phyloP scores from a whole-genome alignment of 345 rosid genomes.

The Melastoma malabathricum region DNA sequence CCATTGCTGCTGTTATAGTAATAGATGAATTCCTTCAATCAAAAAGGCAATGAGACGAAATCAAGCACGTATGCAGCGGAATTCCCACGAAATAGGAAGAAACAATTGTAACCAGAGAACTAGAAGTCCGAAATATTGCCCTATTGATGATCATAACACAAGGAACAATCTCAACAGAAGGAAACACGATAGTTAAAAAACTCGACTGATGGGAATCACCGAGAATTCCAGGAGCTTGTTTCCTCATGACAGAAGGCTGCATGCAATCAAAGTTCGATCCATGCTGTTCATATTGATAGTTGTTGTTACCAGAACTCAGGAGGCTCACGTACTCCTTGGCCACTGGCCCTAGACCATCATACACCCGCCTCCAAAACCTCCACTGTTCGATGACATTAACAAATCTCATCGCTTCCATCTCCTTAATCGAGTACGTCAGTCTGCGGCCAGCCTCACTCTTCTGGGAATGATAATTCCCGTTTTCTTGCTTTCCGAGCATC shows the following conservation, averaged over 20 bases:
- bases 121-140: too few relatives aligned
- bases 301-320: conserved; percentile 14
- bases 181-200: not conserved
- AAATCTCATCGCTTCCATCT: conserved; percentile 61
- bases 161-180: not conserved
- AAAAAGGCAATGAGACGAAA: too few relatives aligned
- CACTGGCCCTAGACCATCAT: conserved; percentile 38
- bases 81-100: too few relatives aligned
- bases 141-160: too few relatives aligned
- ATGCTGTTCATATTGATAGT: conserved; percentile 16
- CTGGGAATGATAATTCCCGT: too few relatives aligned
- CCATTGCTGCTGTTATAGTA: too few relatives aligned
- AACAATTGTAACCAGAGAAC: too few relatives aligned
- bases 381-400: conserved; percentile 37
- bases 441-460: too few relatives aligned
- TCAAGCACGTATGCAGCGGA: too few relatives aligned
- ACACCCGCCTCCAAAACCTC: conserved; percentile 46
- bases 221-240: conserved; percentile 19
- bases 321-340: conserved; percentile 41
- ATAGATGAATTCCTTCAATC: too few relatives aligned
- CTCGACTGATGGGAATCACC: conserved; percentile 17
- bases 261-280: conserved; percentile 14
- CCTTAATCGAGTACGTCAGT: too few relatives aligned
- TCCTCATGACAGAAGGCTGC: conserved; percentile 9
- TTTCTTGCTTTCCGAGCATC: not conserved